Percentiles rank a stretch among this genome's conserved stretches.
These are phyloP conservation scores for Collybia sordida DNA, from an alignment of 768 basidiomycete species.

Conservation along the genomic window DNA sequence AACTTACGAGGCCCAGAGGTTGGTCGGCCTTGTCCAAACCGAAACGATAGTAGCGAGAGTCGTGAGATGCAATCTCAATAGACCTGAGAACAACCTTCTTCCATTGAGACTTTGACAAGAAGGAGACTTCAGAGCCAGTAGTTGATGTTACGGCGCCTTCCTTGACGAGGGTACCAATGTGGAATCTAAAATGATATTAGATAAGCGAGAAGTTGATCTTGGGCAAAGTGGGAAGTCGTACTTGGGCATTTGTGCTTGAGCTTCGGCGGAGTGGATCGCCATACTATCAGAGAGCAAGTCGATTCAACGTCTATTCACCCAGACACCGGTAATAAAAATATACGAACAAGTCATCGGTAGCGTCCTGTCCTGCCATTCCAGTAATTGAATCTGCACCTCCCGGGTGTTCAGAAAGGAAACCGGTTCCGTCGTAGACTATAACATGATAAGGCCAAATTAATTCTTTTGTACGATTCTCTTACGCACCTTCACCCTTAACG, in stretches of 20 bases:
- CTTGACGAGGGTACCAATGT: slow-evolving; percentile 11
- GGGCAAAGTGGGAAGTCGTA: slow-evolving; percentile 13
- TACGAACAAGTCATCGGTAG: slow-evolving; percentile 56
- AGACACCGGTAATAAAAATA: neutral
- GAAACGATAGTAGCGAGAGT: slow-evolving; percentile 52
- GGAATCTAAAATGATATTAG: slow-evolving; percentile 2
- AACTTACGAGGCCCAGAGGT: slow-evolving; percentile 39
- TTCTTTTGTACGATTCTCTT: neutral
- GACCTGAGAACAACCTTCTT: slow-evolving; percentile 38
- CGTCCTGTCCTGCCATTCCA: slow-evolving; percentile 57
- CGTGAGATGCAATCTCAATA: slow-evolving; percentile 41
- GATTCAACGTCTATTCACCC: neutral
- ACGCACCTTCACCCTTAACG: slow-evolving; percentile 42
- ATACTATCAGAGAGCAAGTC: slow-evolving; percentile 20
- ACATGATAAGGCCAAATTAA: neutral
- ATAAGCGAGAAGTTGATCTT: neutral
- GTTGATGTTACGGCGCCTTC: slow-evolving; percentile 6
- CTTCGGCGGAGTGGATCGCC: slow-evolving; percentile 59
- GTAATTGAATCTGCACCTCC: slow-evolving; percentile 57
- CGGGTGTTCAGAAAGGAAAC: slow-evolving; percentile 55
- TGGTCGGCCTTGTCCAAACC: slow-evolving; percentile 38
- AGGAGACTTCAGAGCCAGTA: slow-evolving; percentile 12
- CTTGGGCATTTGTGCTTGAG: slow-evolving; percentile 41
- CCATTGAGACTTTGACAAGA: slow-evolving; percentile 50
- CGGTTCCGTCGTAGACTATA: slow-evolving; percentile 50